Evolutionary conservation across 352 stramenopile genomes (phyloP).

Genomic region (Blastocystis sp.): DNA sequence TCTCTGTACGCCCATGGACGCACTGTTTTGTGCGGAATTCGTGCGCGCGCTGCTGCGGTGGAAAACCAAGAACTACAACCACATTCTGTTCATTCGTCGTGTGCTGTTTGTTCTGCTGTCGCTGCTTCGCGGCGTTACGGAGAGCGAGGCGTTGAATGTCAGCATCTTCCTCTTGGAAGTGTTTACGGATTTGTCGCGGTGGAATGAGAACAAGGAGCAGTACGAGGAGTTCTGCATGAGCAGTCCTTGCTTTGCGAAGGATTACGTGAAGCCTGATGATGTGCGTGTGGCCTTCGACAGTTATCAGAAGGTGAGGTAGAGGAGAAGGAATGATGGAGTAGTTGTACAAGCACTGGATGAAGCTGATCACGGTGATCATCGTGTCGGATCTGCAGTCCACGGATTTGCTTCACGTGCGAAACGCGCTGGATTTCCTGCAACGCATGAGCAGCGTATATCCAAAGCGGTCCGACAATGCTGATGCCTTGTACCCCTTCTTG

Average conservation of each 20-base stretch:
- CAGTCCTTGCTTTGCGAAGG: conserved; percentile 12
- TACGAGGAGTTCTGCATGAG: conserved; percentile 2
- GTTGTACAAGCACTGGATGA: conserved; percentile 61
- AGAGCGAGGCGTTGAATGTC: conserved; percentile 18
- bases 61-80: conserved; percentile 7
- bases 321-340: not conserved
- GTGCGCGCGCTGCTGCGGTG: conserved; percentile 24
- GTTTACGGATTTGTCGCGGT: conserved; percentile 5
- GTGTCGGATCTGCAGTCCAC: conserved; percentile 40
- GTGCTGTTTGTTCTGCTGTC: conserved; percentile 7
- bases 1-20: conserved; percentile 29
- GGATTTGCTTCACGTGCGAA: conserved; percentile 49
- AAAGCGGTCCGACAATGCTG: conserved; percentile 17
- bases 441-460: conserved; percentile 38
- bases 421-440: conserved; percentile 61
- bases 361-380: conserved; percentile 40
- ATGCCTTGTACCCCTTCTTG: conserved; percentile 17
- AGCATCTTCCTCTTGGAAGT: conserved; percentile 39
- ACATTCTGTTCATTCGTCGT: conserved; percentile 17
- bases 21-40: conserved; percentile 54
- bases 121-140: not conserved
- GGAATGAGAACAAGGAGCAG: not conserved
- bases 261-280: not conserved
- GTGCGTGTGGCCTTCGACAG: not conserved
- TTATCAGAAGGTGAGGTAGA: conserved; percentile 23